A percentile compares a stretch with the other conserved stretches of the same genome.
Evolutionary conservation across 257 asterid genomes (phyloP).

Genomic region (Knoxia roxburghii): DNA sequence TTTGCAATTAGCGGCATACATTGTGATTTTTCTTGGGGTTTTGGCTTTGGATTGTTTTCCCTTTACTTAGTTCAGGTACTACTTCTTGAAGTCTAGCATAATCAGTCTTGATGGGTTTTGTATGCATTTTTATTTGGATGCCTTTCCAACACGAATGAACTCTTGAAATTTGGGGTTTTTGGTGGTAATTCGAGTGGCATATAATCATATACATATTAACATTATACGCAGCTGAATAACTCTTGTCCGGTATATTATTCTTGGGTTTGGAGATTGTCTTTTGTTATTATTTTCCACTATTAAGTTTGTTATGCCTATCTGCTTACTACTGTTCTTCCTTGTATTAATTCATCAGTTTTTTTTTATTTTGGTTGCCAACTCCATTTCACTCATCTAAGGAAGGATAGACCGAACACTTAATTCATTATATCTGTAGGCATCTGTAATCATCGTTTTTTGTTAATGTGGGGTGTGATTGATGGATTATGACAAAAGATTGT

Average conservation of each 20-base stretch:
- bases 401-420: background rate
- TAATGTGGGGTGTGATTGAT: background rate
- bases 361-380: background rate
- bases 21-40: background rate
- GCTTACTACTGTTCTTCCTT: background rate
- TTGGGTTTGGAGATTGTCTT: background rate
- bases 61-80: background rate
- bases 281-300: background rate
- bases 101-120: background rate
- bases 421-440: background rate
- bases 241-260: background rate
- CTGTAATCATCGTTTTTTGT: background rate
- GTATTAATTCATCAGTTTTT: background rate
- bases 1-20: background rate
- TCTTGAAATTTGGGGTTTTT: background rate
- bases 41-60: background rate
- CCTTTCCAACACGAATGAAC: background rate
- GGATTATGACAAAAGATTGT: background rate
- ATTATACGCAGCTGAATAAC: background rate
- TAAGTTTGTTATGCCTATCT: constrained; percentile 2
- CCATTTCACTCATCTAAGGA: background rate
- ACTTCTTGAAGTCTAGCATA: background rate
- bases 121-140: background rate
- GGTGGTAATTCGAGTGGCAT: too few relatives aligned
- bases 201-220: background rate